Percentiles rank a stretch among this genome's conserved stretches.
These are phyloP conservation scores for Candida chilensis DNA, from an alignment of 805 yeast genomes.

Conservation along the genomic window DNA sequence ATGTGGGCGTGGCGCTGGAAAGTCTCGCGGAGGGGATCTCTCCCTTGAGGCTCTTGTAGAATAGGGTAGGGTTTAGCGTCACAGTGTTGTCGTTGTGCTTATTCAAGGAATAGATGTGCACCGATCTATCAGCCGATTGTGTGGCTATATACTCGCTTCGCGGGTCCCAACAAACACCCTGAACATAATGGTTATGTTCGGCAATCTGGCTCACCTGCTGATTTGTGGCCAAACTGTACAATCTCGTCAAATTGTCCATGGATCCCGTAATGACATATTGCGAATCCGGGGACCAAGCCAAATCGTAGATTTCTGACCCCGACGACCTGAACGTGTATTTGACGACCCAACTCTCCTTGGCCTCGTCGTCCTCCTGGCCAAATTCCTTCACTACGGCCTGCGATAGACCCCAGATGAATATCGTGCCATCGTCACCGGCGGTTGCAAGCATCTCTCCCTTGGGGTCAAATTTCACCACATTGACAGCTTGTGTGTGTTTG, in stretches of 20 bases:
- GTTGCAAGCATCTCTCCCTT: constrained; percentile 68
- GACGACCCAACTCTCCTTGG: constrained; percentile 68
- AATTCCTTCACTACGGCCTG: constrained; percentile 49
- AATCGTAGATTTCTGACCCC: constrained; percentile 76
- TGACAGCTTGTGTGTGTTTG: constrained; percentile 92
- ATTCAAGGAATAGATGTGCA: constrained; percentile 53
- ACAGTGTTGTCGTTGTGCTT: constrained; percentile 12
- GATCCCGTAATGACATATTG: constrained; percentile 76
- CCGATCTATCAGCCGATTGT: constrained; percentile 83
- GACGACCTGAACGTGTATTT: constrained; percentile 48
- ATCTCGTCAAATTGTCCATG: constrained; percentile 77
- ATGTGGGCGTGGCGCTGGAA: constrained; percentile 1
- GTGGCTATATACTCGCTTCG: constrained; percentile 66
- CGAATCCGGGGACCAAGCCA: constrained; percentile 89
- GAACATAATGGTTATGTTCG: constrained; percentile 85
- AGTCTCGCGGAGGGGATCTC: constrained; percentile 33
- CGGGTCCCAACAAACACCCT: constrained; percentile 97
- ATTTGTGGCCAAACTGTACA: constrained; percentile 54
- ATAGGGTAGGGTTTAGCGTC: constrained; percentile 26
- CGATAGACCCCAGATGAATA: constrained; percentile 68
- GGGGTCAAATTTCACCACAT: constrained; percentile 75
- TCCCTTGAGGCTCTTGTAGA: constrained; percentile 42
- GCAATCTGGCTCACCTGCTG: constrained; percentile 47
- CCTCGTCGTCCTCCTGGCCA: constrained; percentile 49
- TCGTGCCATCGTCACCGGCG: constrained; percentile 93